phyloP scores from a whole-genome alignment of 495 filamentous ascomycete genomes.

The Neurospora cerealis region DNA sequence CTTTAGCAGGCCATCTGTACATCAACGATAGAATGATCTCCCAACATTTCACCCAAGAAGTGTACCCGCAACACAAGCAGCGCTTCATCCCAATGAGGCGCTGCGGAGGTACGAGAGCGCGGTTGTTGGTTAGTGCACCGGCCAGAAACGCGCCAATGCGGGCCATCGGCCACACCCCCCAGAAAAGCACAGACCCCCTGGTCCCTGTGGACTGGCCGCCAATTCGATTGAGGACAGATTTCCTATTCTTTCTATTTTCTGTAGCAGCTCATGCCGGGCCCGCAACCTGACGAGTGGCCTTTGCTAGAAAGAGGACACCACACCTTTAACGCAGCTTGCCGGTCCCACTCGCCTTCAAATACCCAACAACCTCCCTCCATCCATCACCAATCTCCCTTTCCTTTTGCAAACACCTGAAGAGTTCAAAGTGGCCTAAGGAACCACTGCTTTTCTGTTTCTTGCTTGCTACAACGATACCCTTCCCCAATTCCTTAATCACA shows the following conservation, averaged over 20 bases:
- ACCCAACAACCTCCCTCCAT: constrained; percentile 2
- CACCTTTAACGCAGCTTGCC: constrained; percentile 4
- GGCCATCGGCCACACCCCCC: not conserved
- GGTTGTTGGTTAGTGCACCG: not conserved
- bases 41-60: not conserved
- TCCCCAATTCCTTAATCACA: not conserved
- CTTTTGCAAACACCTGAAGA: constrained; percentile 4
- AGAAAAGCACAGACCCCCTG: not conserved
- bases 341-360: not conserved
- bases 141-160: not conserved
- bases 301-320: not conserved
- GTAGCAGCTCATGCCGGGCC: not conserved
- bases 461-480: constrained; percentile 4
- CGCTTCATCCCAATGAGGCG: not conserved
- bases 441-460: constrained; percentile 7
- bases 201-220: constrained; percentile 11
- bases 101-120: not conserved
- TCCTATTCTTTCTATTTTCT: constrained; percentile 12
- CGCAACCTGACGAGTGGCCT: not conserved
- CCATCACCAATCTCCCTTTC: constrained; percentile 7
- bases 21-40: not conserved
- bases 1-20: not conserved
- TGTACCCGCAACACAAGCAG: not conserved
- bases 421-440: constrained; percentile 3
- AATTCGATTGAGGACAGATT: constrained; percentile 25